Evolutionary conservation across 148 eudicot genomes (phyloP).

Genomic region (Bassia scoparia): DNA sequence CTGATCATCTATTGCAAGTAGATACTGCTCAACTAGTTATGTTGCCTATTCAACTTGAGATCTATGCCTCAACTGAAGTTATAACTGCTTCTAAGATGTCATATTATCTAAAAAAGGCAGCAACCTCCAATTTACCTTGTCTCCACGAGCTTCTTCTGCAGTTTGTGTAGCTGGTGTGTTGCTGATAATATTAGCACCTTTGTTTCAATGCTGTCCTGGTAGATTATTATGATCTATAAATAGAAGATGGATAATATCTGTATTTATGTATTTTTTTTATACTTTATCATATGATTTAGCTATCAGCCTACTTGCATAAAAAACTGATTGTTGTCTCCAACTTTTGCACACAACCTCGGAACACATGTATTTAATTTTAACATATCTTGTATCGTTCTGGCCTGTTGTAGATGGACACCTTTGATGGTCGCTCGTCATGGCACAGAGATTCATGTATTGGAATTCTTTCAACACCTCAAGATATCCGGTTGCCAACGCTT

Average conservation of each 20-base stretch:
- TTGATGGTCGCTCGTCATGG: conserved; percentile 48
- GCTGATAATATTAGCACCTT: background rate
- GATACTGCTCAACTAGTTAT: background rate
- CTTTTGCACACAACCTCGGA: background rate
- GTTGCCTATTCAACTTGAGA: background rate
- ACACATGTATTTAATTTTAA: background rate
- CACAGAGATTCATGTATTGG: conserved; percentile 34
- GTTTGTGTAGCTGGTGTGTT: background rate
- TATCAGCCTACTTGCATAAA: no score
- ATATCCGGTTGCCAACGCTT: conserved; percentile 3
- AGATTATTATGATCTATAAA: no score
- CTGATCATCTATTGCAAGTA: background rate
- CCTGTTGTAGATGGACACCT: conserved; percentile 34
- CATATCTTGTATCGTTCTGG: conserved; percentile 1
- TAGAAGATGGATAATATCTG: no score
- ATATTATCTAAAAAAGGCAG: background rate
- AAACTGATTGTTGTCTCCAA: no score
- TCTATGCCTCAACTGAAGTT: background rate
- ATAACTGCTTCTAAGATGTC: background rate
- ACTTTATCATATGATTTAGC: background rate
- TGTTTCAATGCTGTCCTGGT: background rate
- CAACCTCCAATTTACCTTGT: background rate
- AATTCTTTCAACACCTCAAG: conserved; percentile 29
- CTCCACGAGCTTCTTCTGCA: background rate
- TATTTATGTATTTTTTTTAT: no score